Evolutionary conservation across 139 green algal species (phyloP).

Genomic region (Chlorella vulgaris): DNA sequence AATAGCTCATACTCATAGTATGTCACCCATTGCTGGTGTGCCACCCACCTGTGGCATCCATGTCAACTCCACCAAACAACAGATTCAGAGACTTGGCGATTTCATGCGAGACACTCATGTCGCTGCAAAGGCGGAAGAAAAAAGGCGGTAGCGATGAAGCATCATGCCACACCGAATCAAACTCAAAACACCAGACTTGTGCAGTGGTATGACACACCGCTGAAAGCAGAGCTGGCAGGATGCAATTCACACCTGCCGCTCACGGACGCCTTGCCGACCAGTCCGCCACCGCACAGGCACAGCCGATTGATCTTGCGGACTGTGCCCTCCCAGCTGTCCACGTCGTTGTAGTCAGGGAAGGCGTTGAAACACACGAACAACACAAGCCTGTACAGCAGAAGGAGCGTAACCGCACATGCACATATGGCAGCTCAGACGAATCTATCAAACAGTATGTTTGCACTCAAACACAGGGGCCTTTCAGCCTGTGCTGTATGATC

Average conservation of each 20-base stretch:
- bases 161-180: too few relatives aligned
- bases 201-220: too few relatives aligned
- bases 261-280: neutral
- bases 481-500: too few relatives aligned
- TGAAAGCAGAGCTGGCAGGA: too few relatives aligned
- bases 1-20: too few relatives aligned
- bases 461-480: too few relatives aligned
- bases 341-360: constrained; percentile 40
- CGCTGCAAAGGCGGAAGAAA: neutral
- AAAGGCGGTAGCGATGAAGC: neutral
- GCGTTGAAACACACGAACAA: constrained; percentile 35
- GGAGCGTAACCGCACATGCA: too few relatives aligned
- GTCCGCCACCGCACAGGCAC: constrained; percentile 4
- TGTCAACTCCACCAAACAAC: constrained; percentile 45
- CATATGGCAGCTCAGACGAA: too few relatives aligned
- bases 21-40: neutral
- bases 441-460: too few relatives aligned
- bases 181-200: too few relatives aligned
- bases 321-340: constrained; percentile 34
- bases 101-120: constrained; percentile 16
- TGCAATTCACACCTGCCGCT: constrained; percentile 27
- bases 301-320: neutral
- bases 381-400: neutral
- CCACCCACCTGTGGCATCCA: constrained; percentile 40
- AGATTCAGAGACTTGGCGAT: constrained; percentile 35